phyloP scores from a whole-genome alignment of 164 flowering plant genomes.

The Tetracentron sinense region DNA sequence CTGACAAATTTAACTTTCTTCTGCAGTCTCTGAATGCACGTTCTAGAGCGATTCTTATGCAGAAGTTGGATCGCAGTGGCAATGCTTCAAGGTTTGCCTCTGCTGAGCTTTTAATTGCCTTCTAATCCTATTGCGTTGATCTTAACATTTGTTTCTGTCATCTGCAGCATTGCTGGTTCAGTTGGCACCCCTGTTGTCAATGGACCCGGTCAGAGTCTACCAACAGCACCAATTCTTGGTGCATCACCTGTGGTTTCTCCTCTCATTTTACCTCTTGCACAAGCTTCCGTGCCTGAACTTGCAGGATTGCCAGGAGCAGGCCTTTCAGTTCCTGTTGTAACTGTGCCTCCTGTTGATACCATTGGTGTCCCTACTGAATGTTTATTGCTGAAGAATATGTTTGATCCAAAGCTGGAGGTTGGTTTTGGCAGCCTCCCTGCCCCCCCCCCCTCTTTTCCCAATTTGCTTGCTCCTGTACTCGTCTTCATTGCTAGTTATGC shows the following conservation, averaged over 20 bases:
- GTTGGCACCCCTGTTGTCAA: slow-evolving; percentile 32
- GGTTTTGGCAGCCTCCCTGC: slow-evolving; percentile 10
- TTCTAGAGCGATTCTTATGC: slow-evolving; percentile 86
- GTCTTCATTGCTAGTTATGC: background rate
- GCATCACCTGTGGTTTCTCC: slow-evolving; percentile 36
- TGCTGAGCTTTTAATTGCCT: background rate
- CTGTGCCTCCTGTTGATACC: slow-evolving; percentile 45
- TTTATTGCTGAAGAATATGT: slow-evolving; percentile 80
- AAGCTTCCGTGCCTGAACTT: slow-evolving; percentile 39
- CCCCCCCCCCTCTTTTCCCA: background rate
- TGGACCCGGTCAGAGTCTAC: slow-evolving; percentile 31
- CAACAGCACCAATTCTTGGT: slow-evolving; percentile 45
- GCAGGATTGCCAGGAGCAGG: slow-evolving; percentile 44
- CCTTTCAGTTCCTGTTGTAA: slow-evolving; percentile 35
- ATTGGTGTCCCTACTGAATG: slow-evolving; percentile 87
- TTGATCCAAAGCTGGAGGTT: slow-evolving; percentile 84
- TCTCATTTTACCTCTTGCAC: slow-evolving; percentile 36
- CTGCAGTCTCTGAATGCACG: slow-evolving; percentile 78
- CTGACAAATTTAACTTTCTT: background rate
- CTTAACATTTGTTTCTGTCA: slow-evolving; percentile 3
- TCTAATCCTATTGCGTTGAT: background rate
- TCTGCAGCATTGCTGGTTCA: slow-evolving; percentile 50
- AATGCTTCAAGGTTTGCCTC: slow-evolving; percentile 50
- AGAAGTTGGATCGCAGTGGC: slow-evolving; percentile 85
- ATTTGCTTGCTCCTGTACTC: too few relatives aligned